These are phyloP conservation scores for Turritis glabra DNA, from an alignment of 345 rosid genomes.

Conservation along the genomic window DNA sequence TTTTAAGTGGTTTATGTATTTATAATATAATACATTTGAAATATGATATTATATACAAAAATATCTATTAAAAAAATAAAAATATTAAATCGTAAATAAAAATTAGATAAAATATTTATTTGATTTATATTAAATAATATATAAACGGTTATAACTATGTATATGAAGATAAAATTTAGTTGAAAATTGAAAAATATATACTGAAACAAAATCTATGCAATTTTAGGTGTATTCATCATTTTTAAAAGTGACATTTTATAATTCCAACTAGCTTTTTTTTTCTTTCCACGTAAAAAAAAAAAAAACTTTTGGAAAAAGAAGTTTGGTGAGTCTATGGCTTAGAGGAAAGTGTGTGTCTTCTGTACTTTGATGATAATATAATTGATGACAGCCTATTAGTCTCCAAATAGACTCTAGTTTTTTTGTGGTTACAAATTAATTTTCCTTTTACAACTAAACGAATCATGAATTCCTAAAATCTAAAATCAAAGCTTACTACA, in stretches of 20 bases:
- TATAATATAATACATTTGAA: too few relatives aligned
- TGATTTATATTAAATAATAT: too few relatives aligned
- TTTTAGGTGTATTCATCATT: too few relatives aligned
- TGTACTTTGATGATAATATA: constrained; percentile 33
- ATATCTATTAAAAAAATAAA: too few relatives aligned
- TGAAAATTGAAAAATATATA: too few relatives aligned
- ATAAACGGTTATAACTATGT: too few relatives aligned
- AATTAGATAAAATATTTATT: too few relatives aligned
- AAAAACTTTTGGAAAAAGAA: constrained; percentile 2
- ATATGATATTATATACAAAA: too few relatives aligned
- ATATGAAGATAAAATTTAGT: too few relatives aligned
- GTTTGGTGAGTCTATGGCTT: constrained; percentile 26
- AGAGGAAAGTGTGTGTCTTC: constrained; percentile 34
- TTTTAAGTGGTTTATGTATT: too few relatives aligned
- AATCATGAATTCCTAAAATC: constrained; percentile 20
- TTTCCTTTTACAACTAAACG: constrained; percentile 38
- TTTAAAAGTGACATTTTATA: background rate
- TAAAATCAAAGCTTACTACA: constrained; percentile 16
- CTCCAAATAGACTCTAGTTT: constrained; percentile 6
- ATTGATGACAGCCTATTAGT: constrained; percentile 40
- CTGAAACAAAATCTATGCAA: too few relatives aligned
- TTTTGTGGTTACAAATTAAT: constrained; percentile 32
- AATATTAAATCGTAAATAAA: too few relatives aligned
- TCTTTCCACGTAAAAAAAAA: background rate
- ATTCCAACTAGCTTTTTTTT: background rate